Conservation (phyloP, 129 eudicot genomes). For the Apium graveolens region DNA sequence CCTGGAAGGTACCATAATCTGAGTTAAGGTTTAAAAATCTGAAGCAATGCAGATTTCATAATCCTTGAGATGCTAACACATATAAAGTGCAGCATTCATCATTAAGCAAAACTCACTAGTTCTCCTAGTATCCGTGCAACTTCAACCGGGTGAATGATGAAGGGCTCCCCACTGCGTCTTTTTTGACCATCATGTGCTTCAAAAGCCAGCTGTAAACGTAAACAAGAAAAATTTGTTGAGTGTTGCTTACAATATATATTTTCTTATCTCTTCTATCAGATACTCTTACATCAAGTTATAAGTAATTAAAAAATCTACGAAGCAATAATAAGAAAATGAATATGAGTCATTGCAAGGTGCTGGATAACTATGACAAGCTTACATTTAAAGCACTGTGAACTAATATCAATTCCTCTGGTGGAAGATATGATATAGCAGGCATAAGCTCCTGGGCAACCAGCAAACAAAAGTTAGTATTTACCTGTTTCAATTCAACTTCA, state of each 20-base stretch:
- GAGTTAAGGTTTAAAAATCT: not conserved
- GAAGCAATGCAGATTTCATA: slow-evolving; percentile 2
- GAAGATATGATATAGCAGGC: slow-evolving; percentile 82
- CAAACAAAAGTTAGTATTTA: slow-evolving; percentile 17
- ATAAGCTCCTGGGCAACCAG: slow-evolving; percentile 68
- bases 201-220: slow-evolving; percentile 67
- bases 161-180: slow-evolving; percentile 98
- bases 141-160: slow-evolving; percentile 95
- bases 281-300: not conserved
- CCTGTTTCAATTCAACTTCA: not conserved
- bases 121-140: slow-evolving; percentile 98
- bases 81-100: slow-evolving; percentile 4
- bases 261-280: not conserved
- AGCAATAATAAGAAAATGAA: not conserved
- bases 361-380: slow-evolving; percentile 20
- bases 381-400: slow-evolving; percentile 77
- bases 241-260: not conserved
- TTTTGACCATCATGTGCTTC: slow-evolving; percentile 99
- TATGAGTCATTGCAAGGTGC: slow-evolving; percentile 3
- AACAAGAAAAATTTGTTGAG: not conserved
- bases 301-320: not conserved
- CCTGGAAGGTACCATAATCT: slow-evolving; percentile 31
- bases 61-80: slow-evolving; percentile 2
- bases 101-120: slow-evolving; percentile 57
- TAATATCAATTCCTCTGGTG: slow-evolving; percentile 50